Base-by-base conservation (phyloP, 768 basidiomycete genomes). In the Phylloporus sp. region DNA sequence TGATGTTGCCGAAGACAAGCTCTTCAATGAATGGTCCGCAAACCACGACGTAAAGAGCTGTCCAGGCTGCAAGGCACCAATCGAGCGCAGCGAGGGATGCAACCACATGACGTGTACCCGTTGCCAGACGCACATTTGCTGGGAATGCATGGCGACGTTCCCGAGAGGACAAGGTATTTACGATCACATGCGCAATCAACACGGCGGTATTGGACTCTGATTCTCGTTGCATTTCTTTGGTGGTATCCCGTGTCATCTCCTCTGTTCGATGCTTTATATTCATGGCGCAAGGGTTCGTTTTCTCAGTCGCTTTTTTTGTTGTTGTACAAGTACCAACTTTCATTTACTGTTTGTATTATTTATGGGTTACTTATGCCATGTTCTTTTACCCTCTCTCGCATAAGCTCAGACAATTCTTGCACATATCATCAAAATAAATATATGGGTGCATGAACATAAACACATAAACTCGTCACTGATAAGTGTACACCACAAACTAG, bases 81-180 rank as follows among this genome's bases (percentile, higher is more conserved):
- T 92, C 56, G 86, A 91, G 67, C 81, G 84, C 35, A 72, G 70
- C 26, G 85, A 82, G 55, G 89, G 89, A 0, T 92, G 89, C 67
- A 86, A 92, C 69, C 89, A 92, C 65, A 82, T 92, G 76, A 83
- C 80, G n/a, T 92, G 89, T 66, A 74, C 74, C 0, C 76, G 77
- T 28, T 92, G 89, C 64, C 77, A 80, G 58, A 82, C 85, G 0
- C 89, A 92, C 63, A 84, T 84, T 2, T 92, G 89, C 52, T 91
- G 89, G 90, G 80, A 81, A 22, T 92, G 89, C 64, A 59, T 87
- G 64, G 68, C 76, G 66, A 88, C 84, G 36, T 91, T 90, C 68
- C 77, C 79, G 0, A 72, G 74, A 31, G 83, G 85, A 2, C 71
- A 81, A 13, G 85, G 82, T 10, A 85, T 91, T n/a, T 91, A 91